Evolutionary conservation across 495 filamentous ascomycete species (phyloP).

Genomic region (Podospora anserina): DNA sequence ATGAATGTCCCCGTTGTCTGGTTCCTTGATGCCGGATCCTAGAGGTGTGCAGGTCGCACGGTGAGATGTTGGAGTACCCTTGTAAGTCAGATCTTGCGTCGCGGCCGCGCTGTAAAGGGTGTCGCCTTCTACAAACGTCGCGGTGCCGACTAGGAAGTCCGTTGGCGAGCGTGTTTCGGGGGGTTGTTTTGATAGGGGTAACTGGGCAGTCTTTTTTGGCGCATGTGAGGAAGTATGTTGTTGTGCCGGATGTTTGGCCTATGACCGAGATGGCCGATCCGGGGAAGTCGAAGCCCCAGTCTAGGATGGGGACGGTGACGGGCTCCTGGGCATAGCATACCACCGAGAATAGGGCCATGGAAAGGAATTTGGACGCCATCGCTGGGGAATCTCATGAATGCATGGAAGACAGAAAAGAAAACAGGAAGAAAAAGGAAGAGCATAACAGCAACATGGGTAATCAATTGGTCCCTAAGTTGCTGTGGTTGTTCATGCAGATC

Average conservation of each 20-base stretch:
- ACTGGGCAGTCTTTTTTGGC: neutral
- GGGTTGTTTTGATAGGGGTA: neutral
- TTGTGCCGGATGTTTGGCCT: neutral
- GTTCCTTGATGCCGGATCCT: neutral
- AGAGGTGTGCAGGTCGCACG: neutral
- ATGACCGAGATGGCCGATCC: neutral
- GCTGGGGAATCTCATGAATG: neutral
- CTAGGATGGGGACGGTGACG: conserved; percentile 1
- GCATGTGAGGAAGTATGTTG: neutral
- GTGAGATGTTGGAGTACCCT: neutral
- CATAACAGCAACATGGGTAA: no score
- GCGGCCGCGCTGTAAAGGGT: neutral
- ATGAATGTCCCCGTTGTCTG: neutral
- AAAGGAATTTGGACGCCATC: neutral
- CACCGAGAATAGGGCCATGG: neutral
- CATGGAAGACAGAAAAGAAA: no score
- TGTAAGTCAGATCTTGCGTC: neutral
- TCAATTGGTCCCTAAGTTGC: no score
- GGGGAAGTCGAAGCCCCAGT: conserved; percentile 5
- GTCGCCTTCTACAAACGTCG: neutral
- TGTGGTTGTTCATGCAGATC: no score
- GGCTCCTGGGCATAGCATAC: neutral
- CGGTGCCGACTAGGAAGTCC: neutral
- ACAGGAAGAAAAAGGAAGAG: no score
- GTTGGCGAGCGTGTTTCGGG: neutral